A percentile compares a stretch with the other conserved stretches of the same genome.
Conservation (phyloP, 148 eudicot genomes). For the Fagopyrum esculentum region DNA sequence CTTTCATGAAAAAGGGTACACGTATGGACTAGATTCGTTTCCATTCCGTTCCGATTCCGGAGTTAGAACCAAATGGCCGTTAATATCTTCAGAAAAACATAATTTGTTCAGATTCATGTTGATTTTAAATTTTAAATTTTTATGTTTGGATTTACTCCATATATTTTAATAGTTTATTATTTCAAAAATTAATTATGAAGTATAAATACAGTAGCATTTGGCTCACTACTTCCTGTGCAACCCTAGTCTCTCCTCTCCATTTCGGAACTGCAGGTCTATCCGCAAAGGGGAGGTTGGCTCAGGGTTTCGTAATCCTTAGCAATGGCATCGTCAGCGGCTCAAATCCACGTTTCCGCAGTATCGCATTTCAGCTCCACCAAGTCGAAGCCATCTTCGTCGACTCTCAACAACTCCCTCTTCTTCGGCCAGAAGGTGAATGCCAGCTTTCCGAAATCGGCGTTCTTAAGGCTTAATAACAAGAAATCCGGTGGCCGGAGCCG, state of each 20-base stretch:
- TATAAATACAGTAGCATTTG: background rate
- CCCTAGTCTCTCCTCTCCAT: slow-evolving; percentile 8
- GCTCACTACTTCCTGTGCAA: background rate
- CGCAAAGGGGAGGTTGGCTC: background rate
- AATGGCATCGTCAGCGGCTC: slow-evolving; percentile 12
- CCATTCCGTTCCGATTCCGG: too few relatives aligned
- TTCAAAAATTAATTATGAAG: too few relatives aligned
- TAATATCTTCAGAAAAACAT: too few relatives aligned
- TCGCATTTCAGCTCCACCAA: slow-evolving; percentile 3
- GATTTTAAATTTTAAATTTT: too few relatives aligned
- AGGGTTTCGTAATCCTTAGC: background rate
- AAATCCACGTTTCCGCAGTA: background rate
- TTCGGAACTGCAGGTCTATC: background rate
- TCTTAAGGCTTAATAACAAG: slow-evolving; percentile 5
- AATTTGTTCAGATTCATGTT: too few relatives aligned
- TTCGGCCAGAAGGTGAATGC: slow-evolving; percentile 13
- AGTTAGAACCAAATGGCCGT: too few relatives aligned
- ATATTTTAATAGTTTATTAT: too few relatives aligned
- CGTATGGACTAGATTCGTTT: too few relatives aligned
- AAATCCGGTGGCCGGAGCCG: slow-evolving; percentile 15
- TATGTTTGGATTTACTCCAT: too few relatives aligned
- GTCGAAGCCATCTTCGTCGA: background rate
- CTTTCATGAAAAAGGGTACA: too few relatives aligned
- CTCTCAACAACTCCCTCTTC: slow-evolving; percentile 8
- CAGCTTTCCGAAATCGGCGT: background rate